phyloP scores from a whole-genome alignment of 2,329 filamentous ascomycete species.

The Cordyceps cateniannulata region DNA sequence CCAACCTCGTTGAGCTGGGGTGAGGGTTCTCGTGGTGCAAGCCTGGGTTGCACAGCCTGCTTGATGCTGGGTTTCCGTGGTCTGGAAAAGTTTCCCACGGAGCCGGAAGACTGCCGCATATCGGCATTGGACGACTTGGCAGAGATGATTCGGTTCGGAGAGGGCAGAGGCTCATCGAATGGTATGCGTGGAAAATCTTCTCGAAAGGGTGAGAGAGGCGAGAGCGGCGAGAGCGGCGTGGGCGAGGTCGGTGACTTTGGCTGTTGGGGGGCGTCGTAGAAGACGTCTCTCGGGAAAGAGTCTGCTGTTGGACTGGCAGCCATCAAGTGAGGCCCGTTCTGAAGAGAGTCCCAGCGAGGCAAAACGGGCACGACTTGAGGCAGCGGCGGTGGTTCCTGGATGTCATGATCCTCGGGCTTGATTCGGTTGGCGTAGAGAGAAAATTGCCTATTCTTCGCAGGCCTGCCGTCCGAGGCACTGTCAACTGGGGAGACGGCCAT shows the following conservation, averaged over 20 bases:
- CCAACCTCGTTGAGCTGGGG: constrained; percentile 13
- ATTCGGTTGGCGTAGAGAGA: constrained; percentile 11
- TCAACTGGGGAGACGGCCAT: constrained; percentile 9
- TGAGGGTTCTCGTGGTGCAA: not conserved
- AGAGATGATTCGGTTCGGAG: constrained; percentile 24
- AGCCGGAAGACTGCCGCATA: constrained; percentile 30
- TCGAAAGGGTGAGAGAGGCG: not conserved
- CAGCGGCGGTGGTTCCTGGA: not conserved
- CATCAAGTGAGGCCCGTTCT: constrained; percentile 11
- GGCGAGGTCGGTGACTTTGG: not conserved
- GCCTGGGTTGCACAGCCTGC: constrained; percentile 23
- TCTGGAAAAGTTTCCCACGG: constrained; percentile 53
- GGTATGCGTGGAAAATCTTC: constrained; percentile 10
- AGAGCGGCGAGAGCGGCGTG: too few species aligned
- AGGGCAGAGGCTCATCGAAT: constrained; percentile 12
- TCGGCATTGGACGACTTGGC: constrained; percentile 28
- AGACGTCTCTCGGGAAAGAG: constrained; percentile 9
- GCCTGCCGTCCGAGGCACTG: not conserved
- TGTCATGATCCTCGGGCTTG: constrained; percentile 1
- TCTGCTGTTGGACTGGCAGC: not conserved
- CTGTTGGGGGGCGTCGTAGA: not conserved
- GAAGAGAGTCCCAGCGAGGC: constrained; percentile 40
- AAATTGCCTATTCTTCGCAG: constrained; percentile 9
- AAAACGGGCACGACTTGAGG: constrained; percentile 27
- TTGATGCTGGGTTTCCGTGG: constrained; percentile 49